Conservation (phyloP, 2,329 filamentous ascomycete species). For the Coniochaeta ligniaria region DNA sequence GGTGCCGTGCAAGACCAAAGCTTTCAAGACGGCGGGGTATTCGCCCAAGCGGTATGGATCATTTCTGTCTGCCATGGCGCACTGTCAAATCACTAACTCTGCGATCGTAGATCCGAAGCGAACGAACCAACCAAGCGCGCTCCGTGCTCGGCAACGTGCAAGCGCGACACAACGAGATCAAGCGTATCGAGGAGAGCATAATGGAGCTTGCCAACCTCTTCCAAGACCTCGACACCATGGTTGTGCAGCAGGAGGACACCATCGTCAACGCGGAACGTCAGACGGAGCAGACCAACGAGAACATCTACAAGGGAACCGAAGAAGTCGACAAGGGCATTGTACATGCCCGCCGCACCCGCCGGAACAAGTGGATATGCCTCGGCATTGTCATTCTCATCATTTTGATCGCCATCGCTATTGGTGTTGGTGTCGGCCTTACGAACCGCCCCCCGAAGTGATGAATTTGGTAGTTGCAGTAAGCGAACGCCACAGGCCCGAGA, state of each 20-base stretch:
- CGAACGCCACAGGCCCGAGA: too few species aligned
- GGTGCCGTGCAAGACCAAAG: constrained; percentile 60
- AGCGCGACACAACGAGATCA: constrained; percentile 75
- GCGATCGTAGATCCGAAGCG: constrained; percentile 57
- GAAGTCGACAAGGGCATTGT: constrained; percentile 63
- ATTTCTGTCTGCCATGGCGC: neutral
- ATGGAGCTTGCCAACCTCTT: constrained; percentile 64
- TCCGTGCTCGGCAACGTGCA: constrained; percentile 72
- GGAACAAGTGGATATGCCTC: constrained; percentile 78
- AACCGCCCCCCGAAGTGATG: constrained; percentile 16
- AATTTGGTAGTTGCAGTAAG: neutral
- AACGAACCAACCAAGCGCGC: constrained; percentile 65
- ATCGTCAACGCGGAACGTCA: constrained; percentile 57
- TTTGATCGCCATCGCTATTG: constrained; percentile 42
- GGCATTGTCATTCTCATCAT: constrained; percentile 52
- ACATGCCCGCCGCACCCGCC: constrained; percentile 58
- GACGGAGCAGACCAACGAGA: constrained; percentile 56
- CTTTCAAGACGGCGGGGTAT: constrained; percentile 73
- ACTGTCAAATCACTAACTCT: too few species aligned
- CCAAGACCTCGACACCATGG: constrained; percentile 65
- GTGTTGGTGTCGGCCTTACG: constrained; percentile 45
- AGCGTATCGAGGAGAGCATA: constrained; percentile 71
- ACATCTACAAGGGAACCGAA: constrained; percentile 62
- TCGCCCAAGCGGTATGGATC: constrained; percentile 67
- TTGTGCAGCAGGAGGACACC: constrained; percentile 63